phyloP scores from a whole-genome alignment of 208 protist species.

The Trypanosoma grayi region DNA sequence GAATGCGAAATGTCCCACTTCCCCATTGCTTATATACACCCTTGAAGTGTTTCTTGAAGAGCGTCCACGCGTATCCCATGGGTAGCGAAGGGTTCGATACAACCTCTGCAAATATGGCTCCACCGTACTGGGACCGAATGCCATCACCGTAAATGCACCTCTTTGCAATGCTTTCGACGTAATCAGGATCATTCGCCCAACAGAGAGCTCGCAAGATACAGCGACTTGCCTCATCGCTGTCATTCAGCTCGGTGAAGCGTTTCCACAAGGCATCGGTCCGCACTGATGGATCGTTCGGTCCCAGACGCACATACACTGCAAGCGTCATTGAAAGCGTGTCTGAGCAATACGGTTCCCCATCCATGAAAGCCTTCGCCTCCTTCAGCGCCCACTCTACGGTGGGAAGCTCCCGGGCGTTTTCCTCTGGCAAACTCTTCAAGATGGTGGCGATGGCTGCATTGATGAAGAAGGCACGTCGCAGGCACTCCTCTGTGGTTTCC shows the following conservation, averaged over 20 bases:
- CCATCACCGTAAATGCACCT: slow-evolving; percentile 61
- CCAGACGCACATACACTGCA: slow-evolving; percentile 41
- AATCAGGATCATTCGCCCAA: slow-evolving; percentile 41
- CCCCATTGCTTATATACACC: slow-evolving; percentile 85
- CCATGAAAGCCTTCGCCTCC: slow-evolving; percentile 53
- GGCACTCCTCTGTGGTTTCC: slow-evolving; percentile 12
- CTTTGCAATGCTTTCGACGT: slow-evolving; percentile 52
- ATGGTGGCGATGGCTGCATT: slow-evolving; percentile 7
- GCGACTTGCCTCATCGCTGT: slow-evolving; percentile 69
- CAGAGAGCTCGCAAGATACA: slow-evolving; percentile 62
- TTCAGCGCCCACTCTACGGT: slow-evolving; percentile 60
- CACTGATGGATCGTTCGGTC: slow-evolving; percentile 8
- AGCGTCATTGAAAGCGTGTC: slow-evolving; percentile 53
- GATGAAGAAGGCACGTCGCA: slow-evolving; percentile 24
- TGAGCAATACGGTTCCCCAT: slow-evolving; percentile 26
- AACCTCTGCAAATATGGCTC: slow-evolving; percentile 50
- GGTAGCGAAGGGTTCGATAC: slow-evolving; percentile 45
- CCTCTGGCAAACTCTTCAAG: slow-evolving; percentile 3
- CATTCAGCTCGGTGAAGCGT: slow-evolving; percentile 50
- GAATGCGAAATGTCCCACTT: slow-evolving; percentile 86
- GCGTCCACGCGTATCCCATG: slow-evolving; percentile 53
- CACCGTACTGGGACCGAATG: slow-evolving; percentile 80
- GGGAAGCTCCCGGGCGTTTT: slow-evolving; percentile 22
- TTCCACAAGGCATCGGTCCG: slow-evolving; percentile 38
- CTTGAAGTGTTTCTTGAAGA: slow-evolving; percentile 70